Evolutionary conservation across 2,329 filamentous ascomycete genomes (phyloP).

Genomic region (Helotiales sp.): DNA sequence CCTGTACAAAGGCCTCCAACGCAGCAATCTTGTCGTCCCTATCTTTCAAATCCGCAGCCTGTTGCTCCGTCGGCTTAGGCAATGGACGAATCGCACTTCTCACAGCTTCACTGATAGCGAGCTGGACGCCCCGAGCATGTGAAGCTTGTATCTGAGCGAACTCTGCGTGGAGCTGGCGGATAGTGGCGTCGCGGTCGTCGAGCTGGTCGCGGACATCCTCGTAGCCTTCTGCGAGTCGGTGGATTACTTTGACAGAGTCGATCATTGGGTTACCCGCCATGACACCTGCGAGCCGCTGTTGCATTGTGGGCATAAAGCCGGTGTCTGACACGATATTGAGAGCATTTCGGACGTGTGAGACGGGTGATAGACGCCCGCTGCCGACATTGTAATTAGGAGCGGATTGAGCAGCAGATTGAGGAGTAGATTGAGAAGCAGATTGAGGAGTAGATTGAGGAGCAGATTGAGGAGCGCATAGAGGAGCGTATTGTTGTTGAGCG

Average conservation of each 20-base stretch:
- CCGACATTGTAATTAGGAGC: neutral
- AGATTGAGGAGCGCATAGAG: too few species aligned
- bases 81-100: neutral
- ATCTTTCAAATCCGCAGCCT: neutral
- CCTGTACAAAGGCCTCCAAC: neutral
- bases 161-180: neutral
- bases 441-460: too few species aligned
- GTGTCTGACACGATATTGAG: neutral
- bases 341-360: neutral
- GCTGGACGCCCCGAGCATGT: neutral
- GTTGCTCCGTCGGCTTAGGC: neutral
- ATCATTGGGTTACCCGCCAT: constrained; percentile 6
- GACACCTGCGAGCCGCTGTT: neutral
- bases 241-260: neutral
- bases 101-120: neutral
- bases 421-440: too few species aligned
- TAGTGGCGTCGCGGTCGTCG: neutral
- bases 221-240: neutral
- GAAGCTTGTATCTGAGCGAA: neutral
- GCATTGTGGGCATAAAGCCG: neutral
- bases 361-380: neutral
- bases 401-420: too few species aligned
- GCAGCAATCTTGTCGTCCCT: neutral
- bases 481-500: too few species aligned
- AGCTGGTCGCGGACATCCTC: neutral